These are phyloP conservation scores for Hanseniaspora thailandica DNA, from an alignment of 805 yeast species.

Conservation along the genomic window DNA sequence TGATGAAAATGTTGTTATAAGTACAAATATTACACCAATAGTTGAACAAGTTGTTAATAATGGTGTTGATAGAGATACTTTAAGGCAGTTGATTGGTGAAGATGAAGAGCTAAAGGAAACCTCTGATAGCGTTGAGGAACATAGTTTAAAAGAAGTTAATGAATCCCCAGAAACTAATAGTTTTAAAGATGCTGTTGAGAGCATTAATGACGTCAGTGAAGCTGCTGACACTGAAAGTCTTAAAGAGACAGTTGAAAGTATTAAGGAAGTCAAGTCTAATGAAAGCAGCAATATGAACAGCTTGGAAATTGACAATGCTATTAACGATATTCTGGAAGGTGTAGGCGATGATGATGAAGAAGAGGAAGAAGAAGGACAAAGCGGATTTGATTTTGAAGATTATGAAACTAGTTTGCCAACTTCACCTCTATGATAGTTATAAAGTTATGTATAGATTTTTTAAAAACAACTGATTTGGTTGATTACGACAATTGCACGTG, in stretches of 20 bases:
- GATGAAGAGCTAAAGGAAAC: not conserved
- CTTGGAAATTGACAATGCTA: not conserved
- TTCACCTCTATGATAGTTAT: not conserved
- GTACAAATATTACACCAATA: slow-evolving; percentile 23
- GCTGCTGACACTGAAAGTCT: not conserved
- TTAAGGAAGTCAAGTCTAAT: not conserved
- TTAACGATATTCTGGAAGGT: not conserved
- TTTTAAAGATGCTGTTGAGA: not conserved
- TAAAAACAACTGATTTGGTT: no score
- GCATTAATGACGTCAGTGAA: no score
- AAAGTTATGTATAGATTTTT: not conserved
- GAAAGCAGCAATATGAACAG: not conserved
- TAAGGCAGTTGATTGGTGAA: not conserved
- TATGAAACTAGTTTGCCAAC: not conserved
- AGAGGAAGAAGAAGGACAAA: not conserved
- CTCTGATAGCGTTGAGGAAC: not conserved
- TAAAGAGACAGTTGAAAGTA: not conserved
- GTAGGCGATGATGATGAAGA: not conserved
- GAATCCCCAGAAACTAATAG: not conserved
- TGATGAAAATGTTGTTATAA: slow-evolving; percentile 16
- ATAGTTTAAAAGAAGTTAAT: not conserved
- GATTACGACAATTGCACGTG: no score
- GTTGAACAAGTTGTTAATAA: slow-evolving; percentile 12
- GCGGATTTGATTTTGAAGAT: slow-evolving; percentile 11
- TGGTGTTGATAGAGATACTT: slow-evolving; percentile 9